These are phyloP conservation scores for Chytriomyces sp. DNA, from an alignment of 192 early-diverging fungal genomes.

Conservation along the genomic window DNA sequence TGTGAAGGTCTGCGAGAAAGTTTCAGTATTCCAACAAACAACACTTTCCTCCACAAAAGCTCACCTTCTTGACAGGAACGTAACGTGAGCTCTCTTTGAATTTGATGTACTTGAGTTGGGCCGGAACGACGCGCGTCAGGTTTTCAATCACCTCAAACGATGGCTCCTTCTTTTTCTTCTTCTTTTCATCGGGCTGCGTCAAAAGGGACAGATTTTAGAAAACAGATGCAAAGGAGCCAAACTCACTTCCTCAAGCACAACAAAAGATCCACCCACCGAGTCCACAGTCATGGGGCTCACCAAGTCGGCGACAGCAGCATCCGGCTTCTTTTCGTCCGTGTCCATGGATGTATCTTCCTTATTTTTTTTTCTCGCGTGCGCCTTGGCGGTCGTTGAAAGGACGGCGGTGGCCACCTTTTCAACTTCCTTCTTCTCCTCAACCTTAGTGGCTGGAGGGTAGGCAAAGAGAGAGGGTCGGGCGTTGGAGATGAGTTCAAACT, in stretches of 20 bases:
- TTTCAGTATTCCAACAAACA: background rate
- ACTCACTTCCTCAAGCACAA: background rate
- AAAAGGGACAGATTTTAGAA: background rate
- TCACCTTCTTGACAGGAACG: constrained; percentile 82
- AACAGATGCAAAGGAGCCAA: background rate
- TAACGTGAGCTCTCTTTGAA: constrained; percentile 87
- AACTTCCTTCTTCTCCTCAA: constrained; percentile 73
- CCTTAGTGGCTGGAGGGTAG: constrained; percentile 87
- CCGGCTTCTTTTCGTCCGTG: constrained; percentile 59
- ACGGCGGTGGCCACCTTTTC: constrained; percentile 95
- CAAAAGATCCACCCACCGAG: no score
- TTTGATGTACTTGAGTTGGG: constrained; percentile 83
- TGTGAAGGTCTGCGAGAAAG: constrained; percentile 36
- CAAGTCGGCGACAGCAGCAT: constrained; percentile 23
- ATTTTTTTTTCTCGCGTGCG: constrained; percentile 82
- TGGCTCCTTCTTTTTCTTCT: constrained; percentile 75
- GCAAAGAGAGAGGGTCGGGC: constrained; percentile 88
- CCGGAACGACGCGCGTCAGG: constrained; percentile 82
- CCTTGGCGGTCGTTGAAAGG: constrained; percentile 93
- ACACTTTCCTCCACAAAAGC: no score
- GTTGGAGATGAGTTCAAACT: constrained; percentile 83
- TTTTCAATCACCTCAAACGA: constrained; percentile 80
- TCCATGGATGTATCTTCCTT: constrained; percentile 61
- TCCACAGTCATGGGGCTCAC: constrained; percentile 13
- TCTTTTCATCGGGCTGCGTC: constrained; percentile 54